Conservation (phyloP, 208 protist species). For the Acanthamoeba triangularis region DNA sequence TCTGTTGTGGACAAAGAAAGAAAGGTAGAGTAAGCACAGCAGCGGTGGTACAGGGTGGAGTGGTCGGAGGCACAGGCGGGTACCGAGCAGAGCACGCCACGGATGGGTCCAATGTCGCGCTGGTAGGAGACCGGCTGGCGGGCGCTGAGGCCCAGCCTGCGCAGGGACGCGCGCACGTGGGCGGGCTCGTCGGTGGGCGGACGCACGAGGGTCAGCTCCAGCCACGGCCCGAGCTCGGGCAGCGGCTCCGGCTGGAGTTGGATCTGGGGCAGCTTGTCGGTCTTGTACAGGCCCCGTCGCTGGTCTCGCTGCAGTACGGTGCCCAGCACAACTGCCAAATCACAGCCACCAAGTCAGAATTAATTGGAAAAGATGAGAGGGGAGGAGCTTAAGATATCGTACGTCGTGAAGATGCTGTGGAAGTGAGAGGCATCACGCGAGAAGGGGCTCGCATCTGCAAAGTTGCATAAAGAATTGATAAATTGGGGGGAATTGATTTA, state of each 20-base stretch:
- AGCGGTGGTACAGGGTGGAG: background rate
- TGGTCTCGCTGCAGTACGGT: background rate
- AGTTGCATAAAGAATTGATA: background rate
- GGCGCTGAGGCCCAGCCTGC: conserved; percentile 33
- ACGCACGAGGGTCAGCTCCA: conserved; percentile 35
- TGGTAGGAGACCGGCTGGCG: background rate
- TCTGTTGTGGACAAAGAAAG: background rate
- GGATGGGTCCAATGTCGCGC: background rate
- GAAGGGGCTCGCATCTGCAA: background rate
- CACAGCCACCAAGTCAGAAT: background rate
- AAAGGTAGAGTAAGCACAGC: background rate
- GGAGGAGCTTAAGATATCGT: background rate
- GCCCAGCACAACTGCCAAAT: background rate
- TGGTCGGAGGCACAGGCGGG: background rate
- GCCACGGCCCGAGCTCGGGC: conserved; percentile 54
- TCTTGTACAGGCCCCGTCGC: background rate
- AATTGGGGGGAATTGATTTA: background rate
- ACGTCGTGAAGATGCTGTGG: background rate
- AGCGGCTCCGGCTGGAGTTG: background rate
- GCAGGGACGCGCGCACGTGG: background rate
- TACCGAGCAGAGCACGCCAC: conserved; percentile 12
- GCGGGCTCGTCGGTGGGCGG: background rate
- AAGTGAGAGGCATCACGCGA: background rate
- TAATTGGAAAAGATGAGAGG: background rate
- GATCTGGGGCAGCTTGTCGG: conserved; percentile 28